These are phyloP conservation scores for Monosporascus sp. DNA, from an alignment of 2,329 filamentous ascomycete species.

Conservation along the genomic window DNA sequence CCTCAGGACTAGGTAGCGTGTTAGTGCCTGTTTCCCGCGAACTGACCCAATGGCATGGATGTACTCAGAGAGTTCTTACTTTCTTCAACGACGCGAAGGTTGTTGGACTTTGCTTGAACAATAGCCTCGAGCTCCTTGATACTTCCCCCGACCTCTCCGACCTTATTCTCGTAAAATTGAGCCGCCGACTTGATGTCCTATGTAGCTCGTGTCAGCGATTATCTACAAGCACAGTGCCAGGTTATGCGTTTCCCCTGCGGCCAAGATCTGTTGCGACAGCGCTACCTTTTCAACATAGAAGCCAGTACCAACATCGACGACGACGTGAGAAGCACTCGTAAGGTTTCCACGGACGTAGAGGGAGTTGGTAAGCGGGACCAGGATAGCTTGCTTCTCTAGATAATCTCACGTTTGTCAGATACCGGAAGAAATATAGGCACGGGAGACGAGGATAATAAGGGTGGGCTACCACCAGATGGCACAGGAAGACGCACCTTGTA, in stretches of 20 bases:
- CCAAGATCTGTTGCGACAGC: not conserved
- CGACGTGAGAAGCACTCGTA: conserved; percentile 66
- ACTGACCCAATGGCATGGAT: conserved; percentile 15
- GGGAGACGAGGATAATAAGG: not conserved
- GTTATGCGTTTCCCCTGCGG: not conserved
- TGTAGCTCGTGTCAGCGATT: conserved; percentile 6
- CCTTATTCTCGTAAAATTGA: conserved; percentile 52
- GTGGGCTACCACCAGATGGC: not conserved
- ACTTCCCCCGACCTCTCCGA: conserved; percentile 46
- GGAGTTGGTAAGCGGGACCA: conserved; percentile 92
- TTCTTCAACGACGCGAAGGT: conserved; percentile 83
- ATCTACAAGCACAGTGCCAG: not conserved
- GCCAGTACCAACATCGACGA: conserved; percentile 25
- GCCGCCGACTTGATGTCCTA: conserved; percentile 49
- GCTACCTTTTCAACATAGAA: conserved; percentile 68
- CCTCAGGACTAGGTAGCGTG: conserved; percentile 30
- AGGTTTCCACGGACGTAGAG: conserved; percentile 87
- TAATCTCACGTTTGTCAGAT: not conserved
- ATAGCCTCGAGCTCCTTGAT: conserved; percentile 54
- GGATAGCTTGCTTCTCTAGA: conserved; percentile 50
- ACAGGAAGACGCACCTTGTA: conserved; percentile 18
- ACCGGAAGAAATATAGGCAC: not conserved
- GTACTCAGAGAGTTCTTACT: conserved; percentile 40
- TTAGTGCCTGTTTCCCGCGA: conserved; percentile 8
- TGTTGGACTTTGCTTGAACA: conserved; percentile 70